Evolutionary conservation across 1,139 yeast genomes (phyloP), one percentile per base, ranked within the genome.

Genomic region (Yamadazyma conglobata): DNA sequence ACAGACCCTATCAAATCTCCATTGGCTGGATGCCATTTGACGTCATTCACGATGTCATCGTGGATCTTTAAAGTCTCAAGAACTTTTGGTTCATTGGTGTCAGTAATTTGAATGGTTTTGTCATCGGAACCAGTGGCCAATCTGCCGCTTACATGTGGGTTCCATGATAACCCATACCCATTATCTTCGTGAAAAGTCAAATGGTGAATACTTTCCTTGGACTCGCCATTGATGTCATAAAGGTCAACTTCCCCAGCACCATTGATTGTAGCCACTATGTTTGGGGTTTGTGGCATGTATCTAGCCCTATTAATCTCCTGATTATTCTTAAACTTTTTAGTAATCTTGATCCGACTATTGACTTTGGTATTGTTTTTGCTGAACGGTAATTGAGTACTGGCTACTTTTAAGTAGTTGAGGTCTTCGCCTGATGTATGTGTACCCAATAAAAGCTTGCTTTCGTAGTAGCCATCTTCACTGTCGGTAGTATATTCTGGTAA

Each of bases 401-500:
- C 95, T 18, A 88, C 59, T 50, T 91, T 84, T 41, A 91, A 56
- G 53, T 77, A 86, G 51, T 91, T 85, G 4, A 73, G 72, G 33
- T 80, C 94, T 34, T 76, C 79, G 3, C 87, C 94, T 1, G 89
- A 76, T 0, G 97, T 86, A 50, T 86, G 89, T 0, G 98, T 91
- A 9, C 96, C 95, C 24, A 89, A 58, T 14, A 89, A 54, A 34
- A 91, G 54, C 28, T 51, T 56, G 18, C 70, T 53, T 47, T 66
- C 60, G 51, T 73, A 39, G 50, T 72, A 42, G 40, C 70, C 50
- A 56, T 53, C 52, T n/a, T 37, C 44, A 14, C 42, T 46, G 17
- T 40, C 41, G n/a, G 31, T 38, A 1, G 40, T 32, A 37, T 53
- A 56, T 30, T 71, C 65, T 1, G 88, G 88, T 11, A 81, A 57